These are phyloP conservation scores for Penicillium sp. DNA, from an alignment of 2,329 filamentous ascomycete species.

Conservation along the genomic window DNA sequence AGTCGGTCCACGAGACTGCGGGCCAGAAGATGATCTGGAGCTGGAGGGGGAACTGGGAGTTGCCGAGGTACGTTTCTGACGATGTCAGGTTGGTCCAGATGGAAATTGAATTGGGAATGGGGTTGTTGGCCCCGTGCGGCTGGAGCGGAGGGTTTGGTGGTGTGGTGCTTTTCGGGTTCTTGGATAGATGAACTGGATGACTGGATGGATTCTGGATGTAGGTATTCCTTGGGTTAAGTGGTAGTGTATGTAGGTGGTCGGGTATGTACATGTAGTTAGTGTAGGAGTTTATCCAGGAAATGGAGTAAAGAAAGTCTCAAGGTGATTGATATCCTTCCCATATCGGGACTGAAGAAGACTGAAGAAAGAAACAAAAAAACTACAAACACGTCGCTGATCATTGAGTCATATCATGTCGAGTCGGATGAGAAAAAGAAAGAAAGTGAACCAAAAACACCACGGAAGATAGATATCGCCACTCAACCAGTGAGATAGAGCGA, in stretches of 20 bases:
- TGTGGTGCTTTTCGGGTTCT: too few relatives aligned
- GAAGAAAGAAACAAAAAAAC: constrained; percentile 17
- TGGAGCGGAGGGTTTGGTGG: constrained; percentile 7
- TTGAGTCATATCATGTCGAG: constrained; percentile 26
- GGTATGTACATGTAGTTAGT: not conserved
- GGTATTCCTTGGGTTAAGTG: too few relatives aligned
- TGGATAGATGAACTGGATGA: too few relatives aligned
- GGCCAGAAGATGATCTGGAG: constrained; percentile 1
- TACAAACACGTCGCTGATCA: constrained; percentile 26
- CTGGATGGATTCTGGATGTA: too few relatives aligned
- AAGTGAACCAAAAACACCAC: constrained; percentile 1
- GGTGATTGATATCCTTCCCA: constrained; percentile 10
- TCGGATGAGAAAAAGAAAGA: not conserved
- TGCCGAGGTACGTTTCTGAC: constrained; percentile 2
- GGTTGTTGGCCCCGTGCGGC: not conserved
- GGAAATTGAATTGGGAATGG: too few relatives aligned
- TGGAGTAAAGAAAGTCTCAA: not conserved
- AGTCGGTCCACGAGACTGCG: constrained; percentile 12
- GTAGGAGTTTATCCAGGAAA: not conserved
- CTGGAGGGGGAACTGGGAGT: not conserved
- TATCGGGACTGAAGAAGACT: constrained; percentile 7
- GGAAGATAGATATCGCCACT: constrained; percentile 5
- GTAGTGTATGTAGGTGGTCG: not conserved
- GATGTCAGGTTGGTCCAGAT: constrained; percentile 4
- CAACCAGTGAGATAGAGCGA: constrained; percentile 7